These are phyloP conservation scores for Rugosomyces carneus DNA, from an alignment of 1,284 basidiomycete genomes.

Conservation along the genomic window DNA sequence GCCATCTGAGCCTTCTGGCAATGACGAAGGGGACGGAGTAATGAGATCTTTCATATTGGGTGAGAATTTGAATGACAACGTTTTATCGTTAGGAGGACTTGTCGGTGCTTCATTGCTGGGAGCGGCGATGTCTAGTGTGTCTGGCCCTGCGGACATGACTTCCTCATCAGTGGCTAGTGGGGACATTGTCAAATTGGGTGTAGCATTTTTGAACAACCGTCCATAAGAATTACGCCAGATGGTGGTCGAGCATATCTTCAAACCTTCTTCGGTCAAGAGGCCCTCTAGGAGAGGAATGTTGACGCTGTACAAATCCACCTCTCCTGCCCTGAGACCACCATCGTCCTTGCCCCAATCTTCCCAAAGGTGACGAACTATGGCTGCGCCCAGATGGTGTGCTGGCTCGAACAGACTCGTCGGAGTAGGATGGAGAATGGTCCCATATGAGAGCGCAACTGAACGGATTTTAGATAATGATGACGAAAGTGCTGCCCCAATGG, in stretches of 20 bases:
- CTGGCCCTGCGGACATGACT: constrained; percentile 36
- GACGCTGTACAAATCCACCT: constrained; percentile 76
- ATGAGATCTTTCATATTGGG: constrained; percentile 74
- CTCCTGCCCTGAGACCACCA: constrained; percentile 49
- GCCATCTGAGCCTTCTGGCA: constrained; percentile 76
- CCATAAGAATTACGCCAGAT: constrained; percentile 78
- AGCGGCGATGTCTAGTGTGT: constrained; percentile 24
- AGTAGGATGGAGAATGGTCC: constrained; percentile 69
- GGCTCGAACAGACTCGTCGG: constrained; percentile 55
- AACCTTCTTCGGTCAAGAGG: constrained; percentile 47
- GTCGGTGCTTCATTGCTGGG: constrained; percentile 11
- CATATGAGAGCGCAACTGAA: constrained; percentile 81
- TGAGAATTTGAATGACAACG: constrained; percentile 73
- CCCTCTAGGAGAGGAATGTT: constrained; percentile 73
- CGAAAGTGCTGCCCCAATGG: constrained; percentile 84
- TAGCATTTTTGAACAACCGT: constrained; percentile 58
- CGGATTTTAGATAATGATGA: constrained; percentile 67
- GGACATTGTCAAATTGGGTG: constrained; percentile 16
- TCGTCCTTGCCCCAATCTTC: constrained; percentile 73
- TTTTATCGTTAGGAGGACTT: constrained; percentile 22
- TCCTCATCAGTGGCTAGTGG: constrained; percentile 17
- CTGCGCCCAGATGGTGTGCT: constrained; percentile 61
- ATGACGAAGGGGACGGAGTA: constrained; percentile 45
- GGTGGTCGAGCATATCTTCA: constrained; percentile 67
- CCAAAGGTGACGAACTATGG: constrained; percentile 72